These are phyloP conservation scores for Wickerhamomyces bovis DNA, from an alignment of 805 yeast species.

Conservation along the genomic window DNA sequence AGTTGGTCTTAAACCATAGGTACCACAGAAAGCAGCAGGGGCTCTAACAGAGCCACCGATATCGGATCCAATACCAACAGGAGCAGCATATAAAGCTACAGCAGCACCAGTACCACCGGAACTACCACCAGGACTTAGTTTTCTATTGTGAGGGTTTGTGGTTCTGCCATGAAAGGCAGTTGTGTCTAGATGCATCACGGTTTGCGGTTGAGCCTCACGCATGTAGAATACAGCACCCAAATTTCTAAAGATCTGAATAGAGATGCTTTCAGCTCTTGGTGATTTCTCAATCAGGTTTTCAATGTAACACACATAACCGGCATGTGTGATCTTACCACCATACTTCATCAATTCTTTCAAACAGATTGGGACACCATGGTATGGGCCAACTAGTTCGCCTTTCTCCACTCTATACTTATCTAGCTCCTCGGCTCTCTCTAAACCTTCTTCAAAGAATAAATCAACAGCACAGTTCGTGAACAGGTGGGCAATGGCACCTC, in stretches of 20 bases:
- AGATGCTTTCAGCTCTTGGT: conserved; percentile 41
- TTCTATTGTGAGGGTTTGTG: conserved; percentile 51
- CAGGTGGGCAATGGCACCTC: conserved; percentile 54
- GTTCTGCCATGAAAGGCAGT: conserved; percentile 57
- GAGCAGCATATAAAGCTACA: conserved; percentile 51
- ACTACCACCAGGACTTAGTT: conserved; percentile 61
- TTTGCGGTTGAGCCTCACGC: conserved; percentile 64
- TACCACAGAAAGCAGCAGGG: conserved; percentile 61
- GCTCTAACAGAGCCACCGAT: conserved; percentile 68
- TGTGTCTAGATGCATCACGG: conserved; percentile 66
- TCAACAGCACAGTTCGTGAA: conserved; percentile 33
- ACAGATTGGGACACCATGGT: conserved; percentile 67
- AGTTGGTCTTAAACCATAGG: conserved; percentile 57
- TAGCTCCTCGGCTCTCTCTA: conserved; percentile 47
- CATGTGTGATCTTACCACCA: conserved; percentile 51
- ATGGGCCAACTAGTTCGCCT: conserved; percentile 54
- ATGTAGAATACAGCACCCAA: conserved; percentile 50
- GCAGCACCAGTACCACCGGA: conserved; percentile 70
- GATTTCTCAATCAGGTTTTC: conserved; percentile 31
- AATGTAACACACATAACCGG: conserved; percentile 51
- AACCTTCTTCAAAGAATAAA: conserved; percentile 51
- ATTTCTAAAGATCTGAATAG: conserved; percentile 35
- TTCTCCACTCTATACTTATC: conserved; percentile 40
- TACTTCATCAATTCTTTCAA: conserved; percentile 59
- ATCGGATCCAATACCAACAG: conserved; percentile 62